Evolutionary conservation across 768 basidiomycete genomes (phyloP).

Genomic region (Tulasnella sp.): DNA sequence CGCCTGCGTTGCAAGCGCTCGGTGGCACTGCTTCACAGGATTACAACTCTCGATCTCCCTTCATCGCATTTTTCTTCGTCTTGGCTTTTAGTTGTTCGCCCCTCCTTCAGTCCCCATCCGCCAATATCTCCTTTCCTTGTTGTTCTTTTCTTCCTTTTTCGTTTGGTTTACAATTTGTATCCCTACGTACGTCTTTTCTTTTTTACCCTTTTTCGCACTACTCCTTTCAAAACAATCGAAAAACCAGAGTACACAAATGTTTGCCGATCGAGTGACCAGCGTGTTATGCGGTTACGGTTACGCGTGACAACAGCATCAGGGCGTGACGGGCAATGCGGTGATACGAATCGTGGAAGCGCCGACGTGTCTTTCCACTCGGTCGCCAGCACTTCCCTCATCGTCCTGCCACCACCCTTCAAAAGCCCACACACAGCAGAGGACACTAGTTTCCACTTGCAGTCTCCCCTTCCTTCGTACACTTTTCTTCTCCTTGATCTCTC

Average conservation of each 20-base stretch:
- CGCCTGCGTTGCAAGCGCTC: neutral
- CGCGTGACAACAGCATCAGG: neutral
- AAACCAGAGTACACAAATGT: neutral
- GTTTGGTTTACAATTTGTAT: conserved; percentile 15
- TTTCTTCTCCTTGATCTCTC: conserved; percentile 10
- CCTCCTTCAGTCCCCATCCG: neutral
- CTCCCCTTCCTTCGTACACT: conserved; percentile 13
- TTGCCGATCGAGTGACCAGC: neutral
- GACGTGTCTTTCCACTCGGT: neutral
- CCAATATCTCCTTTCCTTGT: conserved; percentile 5
- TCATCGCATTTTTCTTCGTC: neutral
- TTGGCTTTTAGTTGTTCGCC: conserved; percentile 2
- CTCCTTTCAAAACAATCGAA: neutral
- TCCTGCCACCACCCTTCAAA: neutral
- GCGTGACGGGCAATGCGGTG: conserved; percentile 5
- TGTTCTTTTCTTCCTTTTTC: neutral
- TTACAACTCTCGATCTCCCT: neutral
- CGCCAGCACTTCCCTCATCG: neutral
- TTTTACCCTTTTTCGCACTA: neutral
- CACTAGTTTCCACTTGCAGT: conserved; percentile 1
- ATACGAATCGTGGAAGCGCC: neutral
- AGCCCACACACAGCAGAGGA: neutral
- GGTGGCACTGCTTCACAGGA: neutral
- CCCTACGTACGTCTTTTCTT: conserved; percentile 12
- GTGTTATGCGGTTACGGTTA: neutral